Conservation (phyloP, 805 yeast species). For the Blastobotrys mokoenaii region DNA sequence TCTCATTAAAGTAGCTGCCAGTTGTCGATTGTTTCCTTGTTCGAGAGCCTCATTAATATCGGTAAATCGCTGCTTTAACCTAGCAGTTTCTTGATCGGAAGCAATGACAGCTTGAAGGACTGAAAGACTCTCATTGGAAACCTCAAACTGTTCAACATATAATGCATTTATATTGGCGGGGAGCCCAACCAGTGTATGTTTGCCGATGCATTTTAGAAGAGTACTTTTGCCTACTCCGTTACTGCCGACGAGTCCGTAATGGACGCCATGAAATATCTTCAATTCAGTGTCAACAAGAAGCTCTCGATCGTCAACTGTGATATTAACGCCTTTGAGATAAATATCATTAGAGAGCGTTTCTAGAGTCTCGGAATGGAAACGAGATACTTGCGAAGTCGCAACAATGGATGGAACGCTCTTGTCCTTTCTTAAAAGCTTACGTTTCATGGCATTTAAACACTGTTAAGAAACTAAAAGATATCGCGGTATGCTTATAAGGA, state of each 20-base stretch:
- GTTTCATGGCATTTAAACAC: no score
- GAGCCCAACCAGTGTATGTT: conserved; percentile 95
- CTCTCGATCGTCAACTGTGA: conserved; percentile 74
- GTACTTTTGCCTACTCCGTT: conserved; percentile 99
- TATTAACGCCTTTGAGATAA: conserved; percentile 1
- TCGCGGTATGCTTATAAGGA: no score
- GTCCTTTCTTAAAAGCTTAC: background rate
- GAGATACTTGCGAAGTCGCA: conserved; percentile 1
- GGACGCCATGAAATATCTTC: conserved; percentile 83
- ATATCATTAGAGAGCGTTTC: conserved; percentile 3
- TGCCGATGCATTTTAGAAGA: conserved; percentile 90
- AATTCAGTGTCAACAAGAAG: conserved; percentile 83
- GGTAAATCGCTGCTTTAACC: background rate
- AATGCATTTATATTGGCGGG: conserved; percentile 87
- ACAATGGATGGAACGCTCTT: background rate
- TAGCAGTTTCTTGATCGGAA: background rate
- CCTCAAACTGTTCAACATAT: conserved; percentile 71
- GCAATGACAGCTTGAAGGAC: background rate
- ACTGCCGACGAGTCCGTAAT: conserved; percentile 96
- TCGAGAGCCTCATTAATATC: background rate
- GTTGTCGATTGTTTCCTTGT: background rate
- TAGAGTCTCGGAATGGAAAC: conserved; percentile 2
- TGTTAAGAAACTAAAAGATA: no score
- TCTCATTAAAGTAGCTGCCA: background rate
- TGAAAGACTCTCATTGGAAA: background rate